A percentile compares a stretch with the other conserved stretches of the same genome.
Conservation (phyloP, 106 monocot genomes). For the Platanthera zijinensis region DNA sequence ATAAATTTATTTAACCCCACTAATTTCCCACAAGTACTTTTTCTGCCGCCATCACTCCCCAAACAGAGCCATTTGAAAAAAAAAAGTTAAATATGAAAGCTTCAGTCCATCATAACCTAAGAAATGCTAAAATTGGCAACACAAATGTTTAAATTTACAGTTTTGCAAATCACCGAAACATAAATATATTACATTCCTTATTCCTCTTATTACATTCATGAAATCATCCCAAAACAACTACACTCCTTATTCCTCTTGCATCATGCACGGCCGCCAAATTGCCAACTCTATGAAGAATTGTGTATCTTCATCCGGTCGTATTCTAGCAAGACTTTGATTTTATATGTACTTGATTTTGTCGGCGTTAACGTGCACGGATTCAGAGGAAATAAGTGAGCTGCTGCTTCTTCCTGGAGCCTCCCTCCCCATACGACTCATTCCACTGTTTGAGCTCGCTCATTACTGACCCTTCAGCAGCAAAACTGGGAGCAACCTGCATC, state of each 20-base stretch:
- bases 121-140: no score
- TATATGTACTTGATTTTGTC: background rate
- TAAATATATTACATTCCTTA: background rate
- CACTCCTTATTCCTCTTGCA: background rate
- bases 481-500: conserved; percentile 50
- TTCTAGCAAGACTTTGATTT: background rate
- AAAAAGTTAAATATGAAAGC: no score
- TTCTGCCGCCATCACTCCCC: no score
- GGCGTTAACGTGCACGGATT: background rate
- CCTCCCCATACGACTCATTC: conserved; percentile 55
- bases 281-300: background rate
- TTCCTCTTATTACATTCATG: background rate
- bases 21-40: no score
- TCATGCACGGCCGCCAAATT: background rate
- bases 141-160: no score
- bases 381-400: conserved; percentile 62
- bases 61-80: no score
- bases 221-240: background rate
- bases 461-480: conserved; percentile 36
- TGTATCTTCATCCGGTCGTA: background rate
- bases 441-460: conserved; percentile 58
- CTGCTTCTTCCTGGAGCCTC: conserved; percentile 54
- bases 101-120: no score
- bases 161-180: no score
- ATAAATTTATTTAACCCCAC: no score